Evolutionary conservation across 768 basidiomycete species (phyloP).

Genomic region (Psilocybe cyanescens): DNA sequence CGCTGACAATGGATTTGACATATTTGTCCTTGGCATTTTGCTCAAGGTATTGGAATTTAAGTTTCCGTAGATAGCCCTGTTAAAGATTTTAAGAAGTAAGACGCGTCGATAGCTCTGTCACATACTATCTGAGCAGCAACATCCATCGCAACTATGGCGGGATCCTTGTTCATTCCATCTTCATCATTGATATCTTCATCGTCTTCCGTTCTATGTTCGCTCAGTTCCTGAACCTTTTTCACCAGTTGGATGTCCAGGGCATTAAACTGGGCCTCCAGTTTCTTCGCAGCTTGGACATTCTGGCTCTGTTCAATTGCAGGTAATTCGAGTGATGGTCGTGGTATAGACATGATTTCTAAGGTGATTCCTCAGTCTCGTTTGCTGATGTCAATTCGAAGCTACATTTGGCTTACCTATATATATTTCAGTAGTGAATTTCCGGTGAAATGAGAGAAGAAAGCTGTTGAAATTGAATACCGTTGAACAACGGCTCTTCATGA

Average conservation of each 20-base stretch:
- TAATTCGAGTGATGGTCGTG: conserved; percentile 26
- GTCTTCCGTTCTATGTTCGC: conserved; percentile 35
- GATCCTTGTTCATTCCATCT: conserved; percentile 48
- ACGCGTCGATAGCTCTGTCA: neutral
- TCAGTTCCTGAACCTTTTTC: conserved; percentile 38
- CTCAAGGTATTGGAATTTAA: conserved; percentile 90
- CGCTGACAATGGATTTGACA: conserved; percentile 83
- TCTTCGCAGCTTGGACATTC: conserved; percentile 35
- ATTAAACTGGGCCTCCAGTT: conserved; percentile 37
- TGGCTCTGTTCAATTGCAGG: conserved; percentile 34
- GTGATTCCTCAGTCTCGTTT: neutral
- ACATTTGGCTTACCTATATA: too few relatives aligned
- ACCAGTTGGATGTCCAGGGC: conserved; percentile 41
- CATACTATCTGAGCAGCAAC: conserved; percentile 66
- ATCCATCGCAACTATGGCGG: conserved; percentile 58
- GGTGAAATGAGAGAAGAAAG: neutral
- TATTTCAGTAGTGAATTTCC: too few relatives aligned
- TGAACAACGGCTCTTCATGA: neutral
- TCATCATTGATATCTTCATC: conserved; percentile 34
- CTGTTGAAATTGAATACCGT: neutral
- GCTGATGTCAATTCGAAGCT: neutral
- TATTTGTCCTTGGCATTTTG: conserved; percentile 92
- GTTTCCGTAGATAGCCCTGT: conserved; percentile 70
- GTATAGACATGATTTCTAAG: conserved; percentile 11
- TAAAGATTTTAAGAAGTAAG: neutral